Conservation (phyloP, 2,329 filamentous ascomycete species). For the Falciphora oryzae region DNA sequence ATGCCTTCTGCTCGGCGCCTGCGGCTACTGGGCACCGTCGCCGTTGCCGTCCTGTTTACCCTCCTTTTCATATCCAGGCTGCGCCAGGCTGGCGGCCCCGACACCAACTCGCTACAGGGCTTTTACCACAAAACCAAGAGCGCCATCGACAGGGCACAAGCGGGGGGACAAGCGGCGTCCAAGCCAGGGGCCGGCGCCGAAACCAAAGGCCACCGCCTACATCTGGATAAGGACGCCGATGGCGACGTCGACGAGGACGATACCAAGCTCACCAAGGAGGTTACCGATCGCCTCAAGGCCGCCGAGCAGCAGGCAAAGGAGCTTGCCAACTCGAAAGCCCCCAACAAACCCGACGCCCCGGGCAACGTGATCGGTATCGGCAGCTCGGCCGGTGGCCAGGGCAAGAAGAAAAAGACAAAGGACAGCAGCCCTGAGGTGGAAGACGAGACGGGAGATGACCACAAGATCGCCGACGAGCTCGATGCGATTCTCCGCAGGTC, state of each 20-base stretch:
- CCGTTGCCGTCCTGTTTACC: constrained; percentile 8
- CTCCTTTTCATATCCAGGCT: constrained; percentile 10
- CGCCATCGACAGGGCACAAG: constrained; percentile 36
- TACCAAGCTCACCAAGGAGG: constrained; percentile 44
- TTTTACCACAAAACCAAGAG: constrained; percentile 57
- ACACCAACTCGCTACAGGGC: constrained; percentile 36
- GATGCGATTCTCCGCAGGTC: constrained; percentile 76
- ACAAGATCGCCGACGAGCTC: constrained; percentile 64
- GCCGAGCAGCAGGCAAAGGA: constrained; percentile 66
- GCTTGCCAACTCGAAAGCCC: constrained; percentile 60
- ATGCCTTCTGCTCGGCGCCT: constrained; percentile 10
- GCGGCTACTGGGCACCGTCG: constrained; percentile 7
- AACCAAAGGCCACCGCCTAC: constrained; percentile 24
- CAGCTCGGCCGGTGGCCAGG: constrained; percentile 48
- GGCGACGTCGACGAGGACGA: constrained; percentile 52
- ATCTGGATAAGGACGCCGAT: constrained; percentile 47
- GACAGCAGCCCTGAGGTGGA: constrained; percentile 37
- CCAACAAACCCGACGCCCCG: constrained; percentile 53
- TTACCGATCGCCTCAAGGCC: constrained; percentile 57
- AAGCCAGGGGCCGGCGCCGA: constrained; percentile 26
- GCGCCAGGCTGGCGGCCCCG: constrained; percentile 7
- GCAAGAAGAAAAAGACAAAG: constrained; percentile 38
- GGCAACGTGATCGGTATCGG: constrained; percentile 53
- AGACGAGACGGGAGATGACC: constrained; percentile 51
- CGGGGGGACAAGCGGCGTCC: constrained; percentile 28